Evolutionary conservation across 148 eudicot species (phyloP).

Genomic region (Chenopodium quinoa): DNA sequence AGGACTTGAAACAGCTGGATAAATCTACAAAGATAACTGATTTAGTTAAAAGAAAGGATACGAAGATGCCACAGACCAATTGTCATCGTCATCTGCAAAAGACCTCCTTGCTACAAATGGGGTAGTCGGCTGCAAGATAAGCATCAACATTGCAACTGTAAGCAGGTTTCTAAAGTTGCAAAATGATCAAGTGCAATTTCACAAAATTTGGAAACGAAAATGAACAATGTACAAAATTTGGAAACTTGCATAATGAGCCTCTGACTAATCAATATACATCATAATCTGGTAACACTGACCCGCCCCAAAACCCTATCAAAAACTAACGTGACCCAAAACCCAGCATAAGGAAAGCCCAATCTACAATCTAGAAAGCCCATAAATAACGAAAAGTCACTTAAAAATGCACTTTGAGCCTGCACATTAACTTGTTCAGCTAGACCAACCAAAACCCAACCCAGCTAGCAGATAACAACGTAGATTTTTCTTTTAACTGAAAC

Average conservation of each 20-base stretch:
- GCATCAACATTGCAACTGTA: conserved; percentile 4
- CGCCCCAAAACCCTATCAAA: too few species aligned
- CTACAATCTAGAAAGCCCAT: too few species aligned
- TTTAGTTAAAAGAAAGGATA: conserved; percentile 48
- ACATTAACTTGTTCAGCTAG: too few species aligned
- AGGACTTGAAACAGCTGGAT: not conserved
- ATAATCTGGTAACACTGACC: too few species aligned
- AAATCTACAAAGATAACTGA: not conserved
- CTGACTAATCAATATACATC: not conserved
- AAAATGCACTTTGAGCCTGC: too few species aligned
- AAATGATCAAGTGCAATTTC: not conserved
- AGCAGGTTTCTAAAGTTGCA: not conserved
- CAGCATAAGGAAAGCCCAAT: too few species aligned
- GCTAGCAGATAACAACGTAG: too few species aligned
- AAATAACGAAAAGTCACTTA: too few species aligned
- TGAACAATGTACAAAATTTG: not conserved
- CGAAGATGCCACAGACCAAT: conserved; percentile 84
- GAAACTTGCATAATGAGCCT: not conserved
- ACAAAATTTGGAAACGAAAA: not conserved
- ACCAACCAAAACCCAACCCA: too few species aligned
- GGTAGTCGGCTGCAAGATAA: conserved; percentile 46
- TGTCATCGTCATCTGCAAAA: conserved; percentile 66
- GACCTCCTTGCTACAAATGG: conserved; percentile 47
- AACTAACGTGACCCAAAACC: too few species aligned
- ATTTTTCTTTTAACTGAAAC: too few species aligned